Evolutionary conservation across 495 filamentous ascomycete species (phyloP).

Genomic region (Filosporella fistucella): DNA sequence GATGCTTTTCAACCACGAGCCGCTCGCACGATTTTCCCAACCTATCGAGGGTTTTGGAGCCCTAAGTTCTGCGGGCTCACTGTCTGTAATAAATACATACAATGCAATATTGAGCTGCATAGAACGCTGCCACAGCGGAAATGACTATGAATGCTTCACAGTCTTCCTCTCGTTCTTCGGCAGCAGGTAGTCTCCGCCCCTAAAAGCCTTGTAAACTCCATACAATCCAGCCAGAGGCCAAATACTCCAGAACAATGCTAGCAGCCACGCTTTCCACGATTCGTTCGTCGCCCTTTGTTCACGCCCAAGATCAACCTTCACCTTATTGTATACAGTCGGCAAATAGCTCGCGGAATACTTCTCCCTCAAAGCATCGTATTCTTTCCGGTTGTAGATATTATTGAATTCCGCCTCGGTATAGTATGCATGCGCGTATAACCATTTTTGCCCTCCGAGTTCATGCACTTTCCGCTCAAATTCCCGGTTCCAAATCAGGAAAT

Average conservation of each 20-base stretch:
- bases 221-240: slow-evolving; percentile 31
- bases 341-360: slow-evolving; percentile 47
- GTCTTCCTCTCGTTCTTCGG: not conserved
- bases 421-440: slow-evolving; percentile 56
- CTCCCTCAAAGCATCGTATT: slow-evolving; percentile 45
- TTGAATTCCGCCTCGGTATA: slow-evolving; percentile 51
- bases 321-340: slow-evolving; percentile 54
- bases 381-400: slow-evolving; percentile 39
- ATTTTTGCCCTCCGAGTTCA: slow-evolving; percentile 60
- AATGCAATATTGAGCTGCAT: too few species aligned
- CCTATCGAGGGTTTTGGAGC: too few species aligned
- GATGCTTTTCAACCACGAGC: too few species aligned
- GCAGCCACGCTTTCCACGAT: slow-evolving; percentile 14
- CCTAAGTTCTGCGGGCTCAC: too few species aligned
- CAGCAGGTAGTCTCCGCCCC: slow-evolving; percentile 18
- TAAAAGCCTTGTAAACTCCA: slow-evolving; percentile 24
- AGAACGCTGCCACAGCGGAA: not conserved
- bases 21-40: too few species aligned
- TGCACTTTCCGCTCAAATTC: slow-evolving; percentile 58
- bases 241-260: slow-evolving; percentile 17
- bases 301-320: slow-evolving; percentile 34
- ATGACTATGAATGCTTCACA: not conserved
- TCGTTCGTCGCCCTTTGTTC: slow-evolving; percentile 9
- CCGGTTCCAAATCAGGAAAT: slow-evolving; percentile 54
- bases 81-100: too few species aligned